A percentile compares a stretch with the other conserved stretches of the same genome.
Conservation (phyloP, 495 filamentous ascomycete species). For the Podospora comata region DNA sequence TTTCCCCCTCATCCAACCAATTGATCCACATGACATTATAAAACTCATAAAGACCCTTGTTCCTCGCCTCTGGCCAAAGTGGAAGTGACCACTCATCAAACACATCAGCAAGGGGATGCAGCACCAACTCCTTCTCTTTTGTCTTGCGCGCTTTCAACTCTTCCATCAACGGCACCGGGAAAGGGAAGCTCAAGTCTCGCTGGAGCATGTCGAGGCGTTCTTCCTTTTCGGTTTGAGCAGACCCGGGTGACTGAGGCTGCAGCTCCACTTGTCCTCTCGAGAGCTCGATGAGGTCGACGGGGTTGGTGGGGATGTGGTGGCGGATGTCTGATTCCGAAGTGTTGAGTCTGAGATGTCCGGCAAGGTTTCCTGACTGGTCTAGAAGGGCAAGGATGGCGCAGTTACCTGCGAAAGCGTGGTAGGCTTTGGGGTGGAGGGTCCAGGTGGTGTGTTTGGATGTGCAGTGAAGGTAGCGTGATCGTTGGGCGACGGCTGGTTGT, state of each 20-base stretch:
- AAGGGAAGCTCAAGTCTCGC: not conserved
- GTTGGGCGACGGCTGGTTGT: not conserved
- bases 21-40: conserved; percentile 29
- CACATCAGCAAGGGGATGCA: conserved; percentile 19
- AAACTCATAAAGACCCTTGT: conserved; percentile 21
- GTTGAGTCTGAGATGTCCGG: conserved; percentile 20
- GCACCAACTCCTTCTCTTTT: not conserved
- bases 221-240: not conserved
- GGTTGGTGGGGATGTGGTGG: not conserved
- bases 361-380: conserved; percentile 1
- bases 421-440: not conserved
- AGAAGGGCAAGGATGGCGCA: conserved; percentile 15
- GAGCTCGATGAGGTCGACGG: conserved; percentile 18
- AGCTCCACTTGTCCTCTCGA: conserved; percentile 14
- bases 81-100: conserved; percentile 23
- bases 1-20: conserved; percentile 11
- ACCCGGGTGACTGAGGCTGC: not conserved
- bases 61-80: conserved; percentile 3
- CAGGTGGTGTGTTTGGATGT: conserved; percentile 9
- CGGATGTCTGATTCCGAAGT: not conserved
- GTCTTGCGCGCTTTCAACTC: not conserved
- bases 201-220: not conserved
- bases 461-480: conserved; percentile 18
- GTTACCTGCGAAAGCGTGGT: conserved; percentile 9
- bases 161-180: not conserved